Evolutionary conservation across 208 protist genomes (phyloP).

Genomic region (Crithidia fasciculata): DNA sequence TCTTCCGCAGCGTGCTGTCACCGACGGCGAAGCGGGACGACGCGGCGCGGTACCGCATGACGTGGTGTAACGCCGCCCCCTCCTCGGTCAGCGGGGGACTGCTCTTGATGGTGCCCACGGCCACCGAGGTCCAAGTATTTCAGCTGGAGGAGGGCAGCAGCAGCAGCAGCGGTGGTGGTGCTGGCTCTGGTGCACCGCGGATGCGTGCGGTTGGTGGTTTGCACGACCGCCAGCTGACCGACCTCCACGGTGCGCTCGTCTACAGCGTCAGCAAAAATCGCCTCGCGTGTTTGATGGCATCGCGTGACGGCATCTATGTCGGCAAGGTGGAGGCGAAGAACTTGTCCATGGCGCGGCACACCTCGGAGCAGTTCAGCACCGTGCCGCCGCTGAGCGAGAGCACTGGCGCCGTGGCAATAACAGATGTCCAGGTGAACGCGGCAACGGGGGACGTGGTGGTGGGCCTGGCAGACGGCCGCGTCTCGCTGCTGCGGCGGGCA

Average conservation of each 20-base stretch:
- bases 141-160: neutral
- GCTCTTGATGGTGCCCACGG: conserved; percentile 56
- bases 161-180: neutral
- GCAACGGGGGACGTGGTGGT: conserved; percentile 71
- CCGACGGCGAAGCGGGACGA: conserved; percentile 54
- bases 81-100: conserved; percentile 18
- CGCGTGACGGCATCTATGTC: conserved; percentile 43
- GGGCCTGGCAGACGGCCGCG: conserved; percentile 53
- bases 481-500: conserved; percentile 52
- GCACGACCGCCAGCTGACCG: conserved; percentile 37
- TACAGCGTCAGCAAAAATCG: conserved; percentile 43
- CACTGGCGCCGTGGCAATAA: conserved; percentile 1
- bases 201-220: conserved; percentile 45
- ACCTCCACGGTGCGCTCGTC: conserved; percentile 45
- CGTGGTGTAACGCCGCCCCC: conserved; percentile 47
- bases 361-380: conserved; percentile 44
- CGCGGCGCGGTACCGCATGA: conserved; percentile 47
- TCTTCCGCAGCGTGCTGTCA: conserved; percentile 52
- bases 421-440: conserved; percentile 56
- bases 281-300: conserved; percentile 47
- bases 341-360: conserved; percentile 52
- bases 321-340: conserved; percentile 55
- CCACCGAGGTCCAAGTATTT: conserved; percentile 52
- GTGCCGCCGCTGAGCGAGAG: neutral
- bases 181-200: neutral